These are phyloP conservation scores for Wickerhamiella sergipiensis DNA, from an alignment of 805 yeast species.

Conservation along the genomic window DNA sequence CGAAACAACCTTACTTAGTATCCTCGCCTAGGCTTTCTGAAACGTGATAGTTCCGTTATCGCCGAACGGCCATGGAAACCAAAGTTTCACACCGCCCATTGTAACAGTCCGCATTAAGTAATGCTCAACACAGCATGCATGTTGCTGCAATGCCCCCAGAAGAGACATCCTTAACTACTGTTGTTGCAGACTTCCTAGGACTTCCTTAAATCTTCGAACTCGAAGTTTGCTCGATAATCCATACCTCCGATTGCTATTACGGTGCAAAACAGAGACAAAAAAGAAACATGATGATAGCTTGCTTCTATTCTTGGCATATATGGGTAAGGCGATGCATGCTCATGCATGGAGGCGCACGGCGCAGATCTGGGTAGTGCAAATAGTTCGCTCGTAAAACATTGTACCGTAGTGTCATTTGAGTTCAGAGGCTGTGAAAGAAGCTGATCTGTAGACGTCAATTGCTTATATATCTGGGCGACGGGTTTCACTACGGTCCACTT, in stretches of 20 bases:
- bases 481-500: neutral
- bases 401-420: no score
- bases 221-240: neutral
- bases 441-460: no score
- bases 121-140: neutral
- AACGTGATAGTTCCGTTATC: neutral
- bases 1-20: neutral
- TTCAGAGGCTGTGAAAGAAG: no score
- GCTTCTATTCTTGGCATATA: neutral
- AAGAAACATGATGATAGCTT: neutral
- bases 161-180: no score
- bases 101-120: neutral
- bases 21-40: neutral
- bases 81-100: neutral
- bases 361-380: neutral
- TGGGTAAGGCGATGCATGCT: neutral
- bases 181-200: no score
- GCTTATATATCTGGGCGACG: no score
- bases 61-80: neutral
- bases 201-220: no score
- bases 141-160: neutral
- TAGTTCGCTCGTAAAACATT: no score
- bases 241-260: no score
- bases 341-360: neutral
- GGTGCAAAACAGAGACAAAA: no score